Percentiles rank a stretch among this genome's conserved stretches.
Evolutionary conservation across 2,329 filamentous ascomycete genomes (phyloP).

Genomic region (Rhinocladiella similis): DNA sequence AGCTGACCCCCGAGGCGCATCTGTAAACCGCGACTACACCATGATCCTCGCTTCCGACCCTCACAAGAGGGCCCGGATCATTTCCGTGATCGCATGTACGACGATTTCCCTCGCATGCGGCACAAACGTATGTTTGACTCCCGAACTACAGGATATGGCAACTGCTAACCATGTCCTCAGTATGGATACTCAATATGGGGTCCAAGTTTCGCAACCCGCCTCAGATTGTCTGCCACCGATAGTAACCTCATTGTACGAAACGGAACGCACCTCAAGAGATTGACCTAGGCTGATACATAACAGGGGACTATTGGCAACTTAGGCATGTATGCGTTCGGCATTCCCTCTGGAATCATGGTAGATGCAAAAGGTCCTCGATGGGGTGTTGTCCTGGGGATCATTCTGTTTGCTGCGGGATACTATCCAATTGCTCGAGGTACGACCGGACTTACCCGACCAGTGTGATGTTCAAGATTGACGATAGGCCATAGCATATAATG

Average conservation of each 20-base stretch:
- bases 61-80: slow-evolving; percentile 59
- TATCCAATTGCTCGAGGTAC: slow-evolving; percentile 68
- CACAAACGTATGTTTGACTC: slow-evolving; percentile 69
- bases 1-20: slow-evolving; percentile 3
- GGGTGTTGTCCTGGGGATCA: slow-evolving; percentile 71
- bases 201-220: slow-evolving; percentile 84
- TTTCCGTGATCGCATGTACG: slow-evolving; percentile 84
- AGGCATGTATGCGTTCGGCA: slow-evolving; percentile 90
- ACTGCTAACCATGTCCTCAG: slow-evolving; percentile 46
- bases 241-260: slow-evolving; percentile 79
- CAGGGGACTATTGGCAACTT: slow-evolving; percentile 60
- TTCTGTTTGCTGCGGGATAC: slow-evolving; percentile 76
- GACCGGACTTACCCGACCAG: slow-evolving; percentile 5
- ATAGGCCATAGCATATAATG: slow-evolving; percentile 64
- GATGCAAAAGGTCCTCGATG: slow-evolving; percentile 79
- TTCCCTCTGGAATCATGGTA: slow-evolving; percentile 84
- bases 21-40: neutral
- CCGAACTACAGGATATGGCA: neutral
- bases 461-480: slow-evolving; percentile 32
- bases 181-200: slow-evolving; percentile 99
- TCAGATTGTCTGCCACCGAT: slow-evolving; percentile 87
- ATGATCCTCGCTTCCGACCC: slow-evolving; percentile 22
- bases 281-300: slow-evolving; percentile 23
- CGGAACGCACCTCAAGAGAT: slow-evolving; percentile 7
- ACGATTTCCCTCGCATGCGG: slow-evolving; percentile 84